Evolutionary conservation across 768 basidiomycete genomes (phyloP), one percentile per base, ranked within the genome.

Genomic region (Exsudoporus frostii): DNA sequence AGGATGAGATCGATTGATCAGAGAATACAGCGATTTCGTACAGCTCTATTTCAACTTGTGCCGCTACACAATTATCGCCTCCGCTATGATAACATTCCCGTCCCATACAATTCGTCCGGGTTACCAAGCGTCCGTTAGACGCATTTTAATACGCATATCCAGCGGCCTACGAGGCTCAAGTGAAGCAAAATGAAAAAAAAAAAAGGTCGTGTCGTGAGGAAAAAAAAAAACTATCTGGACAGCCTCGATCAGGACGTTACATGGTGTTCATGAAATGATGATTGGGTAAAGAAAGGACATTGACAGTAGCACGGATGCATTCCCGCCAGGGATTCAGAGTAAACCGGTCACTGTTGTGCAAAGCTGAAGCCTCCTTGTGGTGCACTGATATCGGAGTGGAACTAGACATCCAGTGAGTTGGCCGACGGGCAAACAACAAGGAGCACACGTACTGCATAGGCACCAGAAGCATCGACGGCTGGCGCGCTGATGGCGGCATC

Each of bases 281-380:
- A 49, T 40, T 36, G 50, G 48, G 51, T 36, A 55, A 51, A 50
- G 48, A 52, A 52, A 44, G 36, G 40, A 56, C 36, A 39, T 29
- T 36, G 45, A 37, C 39, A 42, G 40, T 24, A 40, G n/a, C 29
- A 43, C 19, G 10, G n/a, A 48, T 42, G 24, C 24, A 38, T 45
- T 53, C 39, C 55, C 40, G 45, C 50, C 36, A 38, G 32, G 48
- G 25, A 42, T 52, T 40, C 49, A 46, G 30, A 33, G 33, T 34
- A 46, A 45, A 32, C 39, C 29, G 54, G 56, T 69, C 64, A 76
- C 75, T 78, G 78, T 71, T 85, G 83, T 57, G 88, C 92, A 67
- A 98, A 98, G 68, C 83, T 92, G 83, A 98, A 98, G 14, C 96
- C 96, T 56, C 96, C 95, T 69, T 92, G 90, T 55, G 96, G 95